Conservation (phyloP, 139 green algal genomes). For the Chlorella sp. region DNA sequence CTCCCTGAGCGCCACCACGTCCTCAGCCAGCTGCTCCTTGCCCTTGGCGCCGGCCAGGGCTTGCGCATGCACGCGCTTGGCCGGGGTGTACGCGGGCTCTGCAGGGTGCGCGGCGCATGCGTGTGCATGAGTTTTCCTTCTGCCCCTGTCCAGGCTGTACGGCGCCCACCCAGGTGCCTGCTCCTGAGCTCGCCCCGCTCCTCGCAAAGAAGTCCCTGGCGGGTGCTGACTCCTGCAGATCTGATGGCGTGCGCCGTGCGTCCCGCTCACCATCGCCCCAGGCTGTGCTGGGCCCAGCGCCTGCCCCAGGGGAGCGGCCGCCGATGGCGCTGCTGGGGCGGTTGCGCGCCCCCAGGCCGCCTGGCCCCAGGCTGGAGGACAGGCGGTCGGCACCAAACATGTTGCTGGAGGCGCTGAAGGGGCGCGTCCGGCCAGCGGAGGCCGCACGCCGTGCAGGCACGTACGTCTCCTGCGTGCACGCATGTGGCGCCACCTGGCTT, state of each 20-base stretch:
- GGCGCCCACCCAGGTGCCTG: too few relatives aligned
- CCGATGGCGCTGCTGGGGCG: background rate
- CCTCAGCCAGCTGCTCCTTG: conserved; percentile 9
- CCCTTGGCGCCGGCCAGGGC: conserved; percentile 2
- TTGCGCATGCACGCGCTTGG: conserved; percentile 9
- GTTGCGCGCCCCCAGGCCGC: background rate
- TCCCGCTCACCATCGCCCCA: background rate
- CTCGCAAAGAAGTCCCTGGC: too few relatives aligned
- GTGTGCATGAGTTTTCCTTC: too few relatives aligned
- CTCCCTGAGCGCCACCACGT: conserved; percentile 3
- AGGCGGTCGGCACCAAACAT: background rate
- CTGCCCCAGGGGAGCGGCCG: too few relatives aligned
- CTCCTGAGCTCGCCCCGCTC: too few relatives aligned
- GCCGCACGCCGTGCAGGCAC: background rate
- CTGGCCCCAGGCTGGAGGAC: background rate
- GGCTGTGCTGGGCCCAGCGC: background rate
- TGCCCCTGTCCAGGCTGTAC: too few relatives aligned
- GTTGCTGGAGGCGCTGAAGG: background rate
- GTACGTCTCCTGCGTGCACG: too few relatives aligned
- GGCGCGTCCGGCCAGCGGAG: background rate
- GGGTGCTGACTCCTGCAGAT: background rate
- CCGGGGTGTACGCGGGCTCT: background rate
- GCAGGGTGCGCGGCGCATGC: too few relatives aligned
- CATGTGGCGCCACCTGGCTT: too few relatives aligned
- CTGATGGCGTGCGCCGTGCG: background rate